Evolutionary conservation across 371 early-diverging fungal genomes (phyloP), one percentile per base, ranked within the genome.

Genomic region (Thermomucor indicae-seudaticae): DNA sequence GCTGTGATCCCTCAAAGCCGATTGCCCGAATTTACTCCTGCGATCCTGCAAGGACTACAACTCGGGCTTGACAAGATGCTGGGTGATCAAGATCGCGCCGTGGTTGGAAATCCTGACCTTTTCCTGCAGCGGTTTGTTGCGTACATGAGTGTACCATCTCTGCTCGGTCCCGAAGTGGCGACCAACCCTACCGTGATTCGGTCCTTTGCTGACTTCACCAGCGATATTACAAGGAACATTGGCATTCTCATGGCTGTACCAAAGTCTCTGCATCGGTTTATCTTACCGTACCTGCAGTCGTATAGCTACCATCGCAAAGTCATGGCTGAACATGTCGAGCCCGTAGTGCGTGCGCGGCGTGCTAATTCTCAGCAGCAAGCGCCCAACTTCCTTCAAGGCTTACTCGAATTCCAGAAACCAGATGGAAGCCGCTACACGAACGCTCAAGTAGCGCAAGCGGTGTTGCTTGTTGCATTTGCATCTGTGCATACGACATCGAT

Each of bases 161-260:
- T 71, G 4, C n/a, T 67, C 8, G 71, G 71, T 24, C 22, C 47
- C 19, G 67, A 71, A 39, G 48, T 62, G 4, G 60, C 40, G 7
- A 48, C 29, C 10, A 59, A 71, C 30, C 43, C 29, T 0, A 35
- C 44, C 6, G 65, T 71, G 1, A 62, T 72, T 34, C 23, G 57
- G 8, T 60, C 68, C n/a, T 68, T 72, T 55, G 64, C 68, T 16
- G 55, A 57, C 7, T 68, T 72, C 28, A 72, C 72, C 0, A 49
- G 47, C 1, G 69, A 72, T 57, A 50, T 72, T 3, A 65, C 63
- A 2, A 32, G 37, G 31, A 68, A 65, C 25, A 17, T 68, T 6
- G 46, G 44, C 10, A 25, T 57, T 1, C 65, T 65, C 29, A 29
- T 61, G 35, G 11, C 49, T 1, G 41, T 53, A 0, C 68, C 72